Conservation (phyloP, 2,329 filamentous ascomycete species). For the Scytalidium sp. region DNA sequence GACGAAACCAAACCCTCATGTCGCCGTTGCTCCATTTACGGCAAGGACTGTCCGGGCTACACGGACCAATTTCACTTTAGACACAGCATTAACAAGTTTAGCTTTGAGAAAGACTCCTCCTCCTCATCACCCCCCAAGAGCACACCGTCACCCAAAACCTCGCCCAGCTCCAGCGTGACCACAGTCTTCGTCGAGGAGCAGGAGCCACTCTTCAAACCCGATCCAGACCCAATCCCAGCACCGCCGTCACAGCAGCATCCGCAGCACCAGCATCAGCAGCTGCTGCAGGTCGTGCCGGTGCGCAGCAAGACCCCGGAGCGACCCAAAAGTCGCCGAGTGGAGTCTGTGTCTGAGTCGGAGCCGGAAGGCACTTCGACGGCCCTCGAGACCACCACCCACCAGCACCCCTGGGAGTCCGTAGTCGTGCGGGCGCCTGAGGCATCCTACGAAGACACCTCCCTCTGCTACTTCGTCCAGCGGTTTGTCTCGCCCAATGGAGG, state of each 20-base stretch:
- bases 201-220: no score
- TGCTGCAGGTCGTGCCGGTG: background rate
- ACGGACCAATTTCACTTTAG: conserved; percentile 34
- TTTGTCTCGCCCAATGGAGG: conserved; percentile 28
- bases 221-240: no score
- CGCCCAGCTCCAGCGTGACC: background rate
- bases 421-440: conserved; percentile 9
- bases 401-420: no score
- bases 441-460: conserved; percentile 26
- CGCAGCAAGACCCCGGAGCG: no score
- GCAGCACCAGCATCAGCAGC: background rate
- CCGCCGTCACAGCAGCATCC: background rate
- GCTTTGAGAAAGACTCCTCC: background rate
- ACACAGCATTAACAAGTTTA: conserved; percentile 12
- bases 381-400: no score
- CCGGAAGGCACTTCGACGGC: no score
- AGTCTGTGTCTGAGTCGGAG: no score
- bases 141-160: no score
- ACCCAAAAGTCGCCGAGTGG: no score
- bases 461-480: conserved; percentile 32
- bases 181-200: background rate
- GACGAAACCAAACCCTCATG: conserved; percentile 31
- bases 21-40: conserved; percentile 28
- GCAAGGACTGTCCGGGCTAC: conserved; percentile 31
- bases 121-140: no score